These are phyloP conservation scores for Diddensiella transvaalensis DNA, from an alignment of 805 yeast genomes.

Conservation along the genomic window DNA sequence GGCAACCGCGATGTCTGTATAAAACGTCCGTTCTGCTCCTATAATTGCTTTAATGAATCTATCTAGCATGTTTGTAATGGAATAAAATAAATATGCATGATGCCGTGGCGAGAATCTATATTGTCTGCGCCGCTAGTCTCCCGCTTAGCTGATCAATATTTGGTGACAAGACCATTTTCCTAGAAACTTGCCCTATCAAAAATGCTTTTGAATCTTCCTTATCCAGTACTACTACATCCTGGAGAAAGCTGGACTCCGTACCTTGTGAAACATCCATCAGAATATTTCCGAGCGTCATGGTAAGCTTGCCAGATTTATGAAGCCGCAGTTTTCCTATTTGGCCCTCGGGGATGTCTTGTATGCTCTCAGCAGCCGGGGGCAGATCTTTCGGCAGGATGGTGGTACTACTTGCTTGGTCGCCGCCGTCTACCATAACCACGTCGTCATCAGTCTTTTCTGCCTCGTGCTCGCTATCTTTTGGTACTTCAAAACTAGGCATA, in stretches of 20 bases:
- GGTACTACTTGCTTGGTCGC: conserved; percentile 9
- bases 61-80: neutral
- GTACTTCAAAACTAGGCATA: conserved; percentile 38
- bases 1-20: conserved; percentile 9
- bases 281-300: conserved; percentile 69
- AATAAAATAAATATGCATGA: neutral
- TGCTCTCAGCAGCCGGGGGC: too few species aligned
- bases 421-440: conserved; percentile 13
- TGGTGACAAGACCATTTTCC: conserved; percentile 60
- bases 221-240: conserved; percentile 64
- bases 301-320: conserved; percentile 79
- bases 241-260: conserved; percentile 62
- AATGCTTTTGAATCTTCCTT: conserved; percentile 41
- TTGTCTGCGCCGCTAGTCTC: neutral
- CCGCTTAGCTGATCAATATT: conserved; percentile 27
- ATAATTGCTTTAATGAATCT: conserved; percentile 7
- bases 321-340: conserved; percentile 67
- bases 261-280: conserved; percentile 70
- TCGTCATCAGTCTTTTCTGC: conserved; percentile 9
- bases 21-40: conserved; percentile 13
- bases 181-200: conserved; percentile 52
- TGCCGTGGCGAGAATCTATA: too few species aligned
- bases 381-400: conserved; percentile 1
- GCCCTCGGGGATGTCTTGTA: conserved; percentile 42
- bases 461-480: conserved; percentile 18